Percentiles rank a stretch among this genome's conserved stretches.
These are phyloP conservation scores for Thamnidium elegans DNA, from an alignment of 192 early-diverging fungal species.

Conservation along the genomic window DNA sequence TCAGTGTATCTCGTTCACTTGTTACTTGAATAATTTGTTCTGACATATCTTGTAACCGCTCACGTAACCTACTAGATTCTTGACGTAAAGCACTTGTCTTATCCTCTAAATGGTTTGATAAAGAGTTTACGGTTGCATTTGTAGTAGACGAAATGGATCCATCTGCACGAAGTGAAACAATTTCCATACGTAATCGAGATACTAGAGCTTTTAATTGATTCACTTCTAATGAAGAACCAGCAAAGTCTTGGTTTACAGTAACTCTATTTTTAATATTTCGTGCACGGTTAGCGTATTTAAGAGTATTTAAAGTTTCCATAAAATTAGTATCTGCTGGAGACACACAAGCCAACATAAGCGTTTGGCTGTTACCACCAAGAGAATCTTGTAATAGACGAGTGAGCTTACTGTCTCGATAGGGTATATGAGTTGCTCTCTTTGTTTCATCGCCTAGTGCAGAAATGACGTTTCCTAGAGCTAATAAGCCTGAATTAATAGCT, in stretches of 20 bases:
- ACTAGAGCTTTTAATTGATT: conserved; percentile 53
- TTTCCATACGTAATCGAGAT: conserved; percentile 50
- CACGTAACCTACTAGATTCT: conserved; percentile 45
- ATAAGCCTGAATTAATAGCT: conserved; percentile 90
- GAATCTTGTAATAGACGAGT: conserved; percentile 95
- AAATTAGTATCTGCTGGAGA: conserved; percentile 80
- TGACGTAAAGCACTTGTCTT: conserved; percentile 34
- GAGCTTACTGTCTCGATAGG: conserved; percentile 97
- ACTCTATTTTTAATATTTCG: conserved; percentile 77
- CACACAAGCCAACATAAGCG: conserved; percentile 93
- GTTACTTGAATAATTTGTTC: conserved; percentile 40
- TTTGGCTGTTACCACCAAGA: conserved; percentile 90
- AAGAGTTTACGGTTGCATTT: conserved; percentile 15
- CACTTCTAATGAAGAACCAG: conserved; percentile 48
- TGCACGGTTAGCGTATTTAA: conserved; percentile 94
- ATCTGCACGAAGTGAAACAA: conserved; percentile 40
- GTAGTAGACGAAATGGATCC: conserved; percentile 13
- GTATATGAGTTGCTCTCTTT: conserved; percentile 68
- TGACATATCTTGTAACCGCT: conserved; percentile 42
- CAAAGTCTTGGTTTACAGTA: conserved; percentile 53
- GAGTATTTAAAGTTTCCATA: conserved; percentile 90
- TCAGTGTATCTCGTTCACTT: conserved; percentile 51
- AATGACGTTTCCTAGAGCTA: conserved; percentile 96
- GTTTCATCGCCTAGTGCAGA: conserved; percentile 84
- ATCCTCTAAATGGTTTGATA: conserved; percentile 37